phyloP scores from a whole-genome alignment of 1,139 yeast species.

The Taiozyma sp. region DNA sequence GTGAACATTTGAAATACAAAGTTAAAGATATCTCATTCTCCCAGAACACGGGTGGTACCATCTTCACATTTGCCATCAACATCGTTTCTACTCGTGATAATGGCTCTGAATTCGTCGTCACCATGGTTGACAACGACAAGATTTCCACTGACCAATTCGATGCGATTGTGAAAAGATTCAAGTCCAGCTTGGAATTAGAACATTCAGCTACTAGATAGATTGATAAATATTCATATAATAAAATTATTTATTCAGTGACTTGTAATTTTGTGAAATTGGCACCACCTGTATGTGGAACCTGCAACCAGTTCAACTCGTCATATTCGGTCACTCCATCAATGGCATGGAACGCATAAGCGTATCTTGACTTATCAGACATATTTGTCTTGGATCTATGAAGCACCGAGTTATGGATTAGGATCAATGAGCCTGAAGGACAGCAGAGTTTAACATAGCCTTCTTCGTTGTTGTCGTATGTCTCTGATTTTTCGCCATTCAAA shows the following conservation, averaged over 20 bases:
- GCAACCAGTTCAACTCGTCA: constrained; percentile 69
- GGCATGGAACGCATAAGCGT: constrained; percentile 75
- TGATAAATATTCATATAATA: not conserved
- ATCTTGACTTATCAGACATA: constrained; percentile 49
- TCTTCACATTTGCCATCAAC: constrained; percentile 8
- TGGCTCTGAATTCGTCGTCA: constrained; percentile 14
- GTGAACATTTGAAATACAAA: not conserved
- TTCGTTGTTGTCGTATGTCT: constrained; percentile 28
- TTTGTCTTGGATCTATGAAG: constrained; percentile 68
- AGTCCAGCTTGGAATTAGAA: not conserved
- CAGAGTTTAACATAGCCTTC: constrained; percentile 45
- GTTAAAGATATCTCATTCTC: constrained; percentile 13
- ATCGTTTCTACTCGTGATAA: constrained; percentile 4
- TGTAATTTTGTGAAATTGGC: constrained; percentile 46
- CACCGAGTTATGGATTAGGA: constrained; percentile 64
- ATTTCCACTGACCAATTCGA: not conserved
- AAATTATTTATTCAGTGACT: not conserved
- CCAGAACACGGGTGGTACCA: constrained; percentile 11
- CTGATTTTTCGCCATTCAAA: constrained; percentile 19
- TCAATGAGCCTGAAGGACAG: constrained; percentile 68
- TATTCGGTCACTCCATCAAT: constrained; percentile 60
- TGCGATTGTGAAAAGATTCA: not conserved
- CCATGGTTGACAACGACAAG: constrained; percentile 7
- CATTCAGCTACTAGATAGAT: not conserved
- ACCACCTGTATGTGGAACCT: constrained; percentile 69